Conservation (phyloP, 2,329 filamentous ascomycete species). For the Clarireedia paspali region DNA sequence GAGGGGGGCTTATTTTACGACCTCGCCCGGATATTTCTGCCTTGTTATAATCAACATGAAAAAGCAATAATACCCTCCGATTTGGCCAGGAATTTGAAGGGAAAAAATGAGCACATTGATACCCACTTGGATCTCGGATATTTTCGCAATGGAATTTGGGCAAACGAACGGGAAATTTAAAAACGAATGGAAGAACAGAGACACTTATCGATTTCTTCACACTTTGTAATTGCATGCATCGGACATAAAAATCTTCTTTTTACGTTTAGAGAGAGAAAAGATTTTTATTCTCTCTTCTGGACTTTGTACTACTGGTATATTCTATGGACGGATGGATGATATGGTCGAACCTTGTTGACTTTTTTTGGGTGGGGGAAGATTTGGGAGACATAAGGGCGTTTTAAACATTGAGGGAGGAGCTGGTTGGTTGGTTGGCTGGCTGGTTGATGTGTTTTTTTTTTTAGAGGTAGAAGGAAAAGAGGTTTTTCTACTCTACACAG, state of each 20-base stretch:
- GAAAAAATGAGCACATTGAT: background rate
- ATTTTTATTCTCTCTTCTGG: background rate
- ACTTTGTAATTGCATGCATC: background rate
- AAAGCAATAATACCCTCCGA: background rate
- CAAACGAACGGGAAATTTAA: background rate
- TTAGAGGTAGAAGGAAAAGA: background rate
- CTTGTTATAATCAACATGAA: background rate
- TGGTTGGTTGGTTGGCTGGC: background rate
- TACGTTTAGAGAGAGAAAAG: background rate
- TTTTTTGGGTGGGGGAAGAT: background rate
- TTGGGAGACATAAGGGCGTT: background rate
- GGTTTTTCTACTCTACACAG: no score
- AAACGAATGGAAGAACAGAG: background rate
- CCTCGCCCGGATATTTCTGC: constrained; percentile 4
- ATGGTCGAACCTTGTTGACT: background rate
- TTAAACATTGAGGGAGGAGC: background rate
- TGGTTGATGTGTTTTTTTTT: background rate
- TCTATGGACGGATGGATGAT: background rate
- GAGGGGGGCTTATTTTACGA: constrained; percentile 9
- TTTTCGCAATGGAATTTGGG: background rate
- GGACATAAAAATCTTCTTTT: background rate
- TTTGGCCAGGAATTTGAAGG: background rate
- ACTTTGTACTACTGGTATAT: background rate
- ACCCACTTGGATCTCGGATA: background rate
- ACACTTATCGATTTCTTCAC: background rate